Evolutionary conservation across 345 rosid genomes (phyloP).

Genomic region (Pistacia vera): DNA sequence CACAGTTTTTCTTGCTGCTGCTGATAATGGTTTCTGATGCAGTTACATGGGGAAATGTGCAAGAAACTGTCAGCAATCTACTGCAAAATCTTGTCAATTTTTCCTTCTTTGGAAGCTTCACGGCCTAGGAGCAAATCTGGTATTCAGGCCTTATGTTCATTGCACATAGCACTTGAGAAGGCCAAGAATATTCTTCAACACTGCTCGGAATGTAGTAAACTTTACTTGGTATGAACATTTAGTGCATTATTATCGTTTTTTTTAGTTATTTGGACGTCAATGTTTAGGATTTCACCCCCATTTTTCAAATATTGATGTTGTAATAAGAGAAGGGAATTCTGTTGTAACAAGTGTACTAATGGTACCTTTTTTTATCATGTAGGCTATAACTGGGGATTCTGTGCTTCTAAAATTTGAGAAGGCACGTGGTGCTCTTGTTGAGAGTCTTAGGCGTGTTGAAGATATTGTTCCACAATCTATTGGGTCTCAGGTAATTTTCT

Average conservation of each 20-base stretch:
- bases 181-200: constrained; percentile 84
- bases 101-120: constrained; percentile 96
- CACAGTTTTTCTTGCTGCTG: neutral
- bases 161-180: constrained; percentile 93
- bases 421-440: constrained; percentile 67
- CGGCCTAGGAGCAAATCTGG: constrained; percentile 98
- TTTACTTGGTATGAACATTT: constrained; percentile 69
- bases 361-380: constrained; percentile 19
- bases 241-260: neutral
- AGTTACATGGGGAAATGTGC: constrained; percentile 97
- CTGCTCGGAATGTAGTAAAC: constrained; percentile 91
- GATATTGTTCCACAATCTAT: constrained; percentile 89
- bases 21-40: constrained; percentile 25
- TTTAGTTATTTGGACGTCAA: neutral
- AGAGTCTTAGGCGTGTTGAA: constrained; percentile 90
- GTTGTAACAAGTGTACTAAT: constrained; percentile 11
- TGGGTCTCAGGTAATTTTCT: constrained; percentile 69
- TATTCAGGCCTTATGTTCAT: constrained; percentile 88
- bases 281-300: neutral
- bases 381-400: constrained; percentile 97
- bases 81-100: constrained; percentile 70
- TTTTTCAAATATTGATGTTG: neutral
- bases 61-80: constrained; percentile 68
- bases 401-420: constrained; percentile 86
- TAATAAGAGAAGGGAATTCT: neutral